These are phyloP conservation scores for Aristolochia californica DNA, from an alignment of 164 flowering plant genomes.

Conservation along the genomic window DNA sequence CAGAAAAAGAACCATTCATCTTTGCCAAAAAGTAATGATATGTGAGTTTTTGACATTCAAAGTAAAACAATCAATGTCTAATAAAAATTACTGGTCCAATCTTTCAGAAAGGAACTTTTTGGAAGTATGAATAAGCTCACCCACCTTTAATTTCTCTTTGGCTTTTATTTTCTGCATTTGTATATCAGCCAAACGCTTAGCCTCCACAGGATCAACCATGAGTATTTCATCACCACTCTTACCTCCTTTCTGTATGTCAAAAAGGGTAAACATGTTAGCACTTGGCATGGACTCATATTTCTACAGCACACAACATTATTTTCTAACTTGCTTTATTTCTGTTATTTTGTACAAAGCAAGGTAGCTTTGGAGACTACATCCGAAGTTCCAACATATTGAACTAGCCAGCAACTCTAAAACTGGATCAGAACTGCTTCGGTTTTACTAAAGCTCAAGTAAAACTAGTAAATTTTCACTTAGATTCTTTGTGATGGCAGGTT, in stretches of 20 bases:
- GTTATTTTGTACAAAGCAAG: not conserved
- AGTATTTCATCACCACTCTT: conserved; percentile 26
- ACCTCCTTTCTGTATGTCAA: not conserved
- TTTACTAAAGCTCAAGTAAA: no score
- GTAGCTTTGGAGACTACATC: not conserved
- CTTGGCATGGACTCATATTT: not conserved
- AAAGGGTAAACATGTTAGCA: not conserved
- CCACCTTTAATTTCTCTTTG: conserved; percentile 58
- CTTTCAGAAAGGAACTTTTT: no score
- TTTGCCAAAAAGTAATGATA: not conserved
- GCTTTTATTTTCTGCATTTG: conserved; percentile 69
- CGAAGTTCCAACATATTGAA: not conserved
- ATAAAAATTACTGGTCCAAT: not conserved
- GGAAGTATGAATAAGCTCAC: conserved; percentile 1
- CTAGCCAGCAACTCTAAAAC: not conserved
- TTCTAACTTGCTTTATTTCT: no score
- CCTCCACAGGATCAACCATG: conserved; percentile 97
- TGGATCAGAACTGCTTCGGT: not conserved
- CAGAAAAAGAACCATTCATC: not conserved
- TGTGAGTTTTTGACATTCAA: not conserved
- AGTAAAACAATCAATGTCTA: not conserved
- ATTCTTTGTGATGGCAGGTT: no score
- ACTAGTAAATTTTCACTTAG: no score
- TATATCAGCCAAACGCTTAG: conserved; percentile 81
- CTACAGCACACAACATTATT: not conserved